A percentile compares a stretch with the other conserved stretches of the same genome.
Conservation (phyloP, 306 rosid species). For the Cajanus cajan region DNA sequence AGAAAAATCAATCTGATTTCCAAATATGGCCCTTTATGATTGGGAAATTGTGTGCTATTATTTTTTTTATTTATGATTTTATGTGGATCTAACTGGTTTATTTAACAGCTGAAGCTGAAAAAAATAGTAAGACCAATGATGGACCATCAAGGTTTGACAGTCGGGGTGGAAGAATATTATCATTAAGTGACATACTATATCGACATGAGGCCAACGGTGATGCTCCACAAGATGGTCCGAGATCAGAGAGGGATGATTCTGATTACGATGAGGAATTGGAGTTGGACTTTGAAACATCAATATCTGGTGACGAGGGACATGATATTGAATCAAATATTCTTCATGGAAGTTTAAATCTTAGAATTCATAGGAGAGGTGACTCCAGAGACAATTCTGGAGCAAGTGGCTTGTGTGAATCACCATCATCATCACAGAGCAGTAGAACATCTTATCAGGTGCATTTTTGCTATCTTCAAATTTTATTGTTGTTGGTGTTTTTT, state of each 20-base stretch:
- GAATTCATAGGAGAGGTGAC: conserved; percentile 77
- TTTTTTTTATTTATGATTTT: neutral
- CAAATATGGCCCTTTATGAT: neutral
- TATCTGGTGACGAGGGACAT: conserved; percentile 82
- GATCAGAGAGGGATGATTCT: conserved; percentile 93
- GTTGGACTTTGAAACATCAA: conserved; percentile 83
- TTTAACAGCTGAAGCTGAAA: conserved; percentile 75
- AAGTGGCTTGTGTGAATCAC: conserved; percentile 72
- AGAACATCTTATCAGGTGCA: conserved; percentile 64
- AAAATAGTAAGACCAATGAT: conserved; percentile 53
- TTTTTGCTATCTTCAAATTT: neutral
- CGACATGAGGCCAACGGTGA: conserved; percentile 83
- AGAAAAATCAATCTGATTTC: neutral
- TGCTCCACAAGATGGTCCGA: conserved; percentile 79
- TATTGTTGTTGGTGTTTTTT: neutral
- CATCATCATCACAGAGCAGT: conserved; percentile 70
- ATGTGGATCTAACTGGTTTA: conserved; percentile 33
- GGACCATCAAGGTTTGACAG: conserved; percentile 61
- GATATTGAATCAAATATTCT: conserved; percentile 74
- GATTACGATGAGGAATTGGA: conserved; percentile 93
- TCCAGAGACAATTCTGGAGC: conserved; percentile 62
- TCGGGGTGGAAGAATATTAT: conserved; percentile 65
- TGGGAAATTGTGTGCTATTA: neutral
- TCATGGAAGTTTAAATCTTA: conserved; percentile 85
- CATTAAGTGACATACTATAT: conserved; percentile 83